These are phyloP conservation scores for Fragilariopsis cylindrus DNA, from an alignment of 108 stramenopile genomes.

Conservation along the genomic window DNA sequence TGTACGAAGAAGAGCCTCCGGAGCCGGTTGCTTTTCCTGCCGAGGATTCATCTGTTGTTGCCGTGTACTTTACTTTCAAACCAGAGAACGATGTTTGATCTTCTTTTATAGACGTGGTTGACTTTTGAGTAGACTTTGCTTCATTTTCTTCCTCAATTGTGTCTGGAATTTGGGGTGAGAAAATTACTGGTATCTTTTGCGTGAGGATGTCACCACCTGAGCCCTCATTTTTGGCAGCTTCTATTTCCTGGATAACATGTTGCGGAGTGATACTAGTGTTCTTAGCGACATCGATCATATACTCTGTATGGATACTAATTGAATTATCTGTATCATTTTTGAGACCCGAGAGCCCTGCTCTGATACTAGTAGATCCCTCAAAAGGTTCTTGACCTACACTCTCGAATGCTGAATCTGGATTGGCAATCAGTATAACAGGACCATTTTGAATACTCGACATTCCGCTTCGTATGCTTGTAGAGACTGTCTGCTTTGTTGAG, in stretches of 20 bases:
- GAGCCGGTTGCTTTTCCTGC: background rate
- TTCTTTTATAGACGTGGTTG: background rate
- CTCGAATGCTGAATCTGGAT: conserved; percentile 1
- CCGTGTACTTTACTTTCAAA: conserved; percentile 6
- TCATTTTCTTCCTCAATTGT: conserved; percentile 29
- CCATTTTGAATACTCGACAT: conserved; percentile 23
- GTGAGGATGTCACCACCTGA: background rate
- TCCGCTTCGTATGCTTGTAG: conserved; percentile 27
- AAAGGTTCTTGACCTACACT: conserved; percentile 2
- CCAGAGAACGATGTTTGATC: background rate
- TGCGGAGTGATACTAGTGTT: background rate
- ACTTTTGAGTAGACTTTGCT: background rate
- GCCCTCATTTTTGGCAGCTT: background rate
- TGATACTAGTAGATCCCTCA: conserved; percentile 31
- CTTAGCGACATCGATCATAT: background rate
- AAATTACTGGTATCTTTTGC: background rate
- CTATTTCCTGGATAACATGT: background rate
- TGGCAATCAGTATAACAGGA: background rate
- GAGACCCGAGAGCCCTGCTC: conserved; percentile 33
- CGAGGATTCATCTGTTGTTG: conserved; percentile 16
- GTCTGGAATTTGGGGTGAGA: conserved; percentile 19
- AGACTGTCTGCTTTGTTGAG: conserved; percentile 22
- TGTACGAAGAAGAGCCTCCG: background rate
- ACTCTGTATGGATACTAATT: conserved; percentile 2
- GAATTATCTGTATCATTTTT: conserved; percentile 17